Base-by-base conservation (phyloP, 2,329 filamentous ascomycete species). In the Huntiella decipiens region DNA sequence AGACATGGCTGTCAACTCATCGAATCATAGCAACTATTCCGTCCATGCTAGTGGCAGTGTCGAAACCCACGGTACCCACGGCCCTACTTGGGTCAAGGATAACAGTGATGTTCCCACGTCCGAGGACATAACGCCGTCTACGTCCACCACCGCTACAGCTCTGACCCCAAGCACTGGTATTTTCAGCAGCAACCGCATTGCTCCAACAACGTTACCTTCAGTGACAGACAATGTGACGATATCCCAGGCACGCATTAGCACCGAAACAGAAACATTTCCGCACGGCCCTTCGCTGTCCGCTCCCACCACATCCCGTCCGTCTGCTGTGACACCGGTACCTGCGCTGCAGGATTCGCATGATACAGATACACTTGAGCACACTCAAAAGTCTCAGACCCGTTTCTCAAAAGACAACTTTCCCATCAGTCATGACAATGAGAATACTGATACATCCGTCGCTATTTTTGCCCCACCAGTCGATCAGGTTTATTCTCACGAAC, bases 181-280 rank as follows among this genome's bases (percentile, higher is more conserved):
- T 28, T 28, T 28, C 22, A 28, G 22, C 22, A 28, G 22, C 28
- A 33, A 34, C 28, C 42, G 4, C 15, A 12, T 19, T 12, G 36
- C 34, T 44, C 15, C 36, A 19, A 41, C 37, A 8, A 41, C 22
- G 22, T 28, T 28, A 5, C 22, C 22, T 38, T 37, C 32, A n/a
- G 13, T 32, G 15, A 36, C 38, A 4, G 45, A 22, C 7, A 34
- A 35, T 38, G 38, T 35, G 31, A 45, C 36, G 10, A 34, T 38
- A 41, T 15, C 39, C 34, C 22, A 28, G 22, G 34, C 16, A 36
- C 38, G 42, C 45, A 33, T 15, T 11, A 28, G 15, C 11, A 41
- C 16, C 39, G 35, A 46, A 46, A 46, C 47, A 49, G 47, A 49
- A 42, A 44, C 47, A 46, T 36, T 17, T 19, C 36, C 44, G 47